A percentile compares a stretch with the other conserved stretches of the same genome.
These are phyloP conservation scores for Amanita fuliginea DNA, from an alignment of 768 basidiomycete genomes.

Conservation along the genomic window DNA sequence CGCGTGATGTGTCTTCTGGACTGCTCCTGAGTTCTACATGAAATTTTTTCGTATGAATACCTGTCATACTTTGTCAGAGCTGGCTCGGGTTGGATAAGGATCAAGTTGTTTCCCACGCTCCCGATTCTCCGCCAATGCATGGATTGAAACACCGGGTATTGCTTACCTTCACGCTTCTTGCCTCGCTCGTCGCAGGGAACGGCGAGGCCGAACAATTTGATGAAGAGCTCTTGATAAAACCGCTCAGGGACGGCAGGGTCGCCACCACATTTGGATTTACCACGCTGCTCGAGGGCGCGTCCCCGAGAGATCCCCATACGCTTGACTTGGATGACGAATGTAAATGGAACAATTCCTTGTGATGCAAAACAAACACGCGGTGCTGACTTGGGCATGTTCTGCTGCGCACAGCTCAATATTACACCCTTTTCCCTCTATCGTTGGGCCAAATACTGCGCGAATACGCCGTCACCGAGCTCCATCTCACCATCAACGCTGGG, in stretches of 20 bases:
- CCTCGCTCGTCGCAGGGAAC: conserved; percentile 11
- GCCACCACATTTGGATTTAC: conserved; percentile 73
- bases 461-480: conserved; percentile 80
- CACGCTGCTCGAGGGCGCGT: conserved; percentile 42
- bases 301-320: conserved; percentile 41
- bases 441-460: conserved; percentile 81
- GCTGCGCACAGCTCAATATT: conserved; percentile 48
- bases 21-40: conserved; percentile 24
- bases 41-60: conserved; percentile 20
- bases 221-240: conserved; percentile 30
- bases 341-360: background rate
- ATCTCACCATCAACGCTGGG: conserved; percentile 78
- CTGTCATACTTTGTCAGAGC: too few species aligned
- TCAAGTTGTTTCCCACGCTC: too few species aligned
- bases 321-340: conserved; percentile 4
- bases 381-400: background rate
- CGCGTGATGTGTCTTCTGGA: conserved; percentile 22
- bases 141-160: conserved; percentile 1
- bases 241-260: conserved; percentile 77
- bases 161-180: conserved; percentile 11
- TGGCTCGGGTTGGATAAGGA: too few species aligned
- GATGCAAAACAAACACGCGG: too few species aligned
- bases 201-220: conserved; percentile 33
- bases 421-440: conserved; percentile 75
- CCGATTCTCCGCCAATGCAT: background rate